phyloP scores from a whole-genome alignment of 2,329 filamentous ascomycete genomes.

The Epichloe scottii region DNA sequence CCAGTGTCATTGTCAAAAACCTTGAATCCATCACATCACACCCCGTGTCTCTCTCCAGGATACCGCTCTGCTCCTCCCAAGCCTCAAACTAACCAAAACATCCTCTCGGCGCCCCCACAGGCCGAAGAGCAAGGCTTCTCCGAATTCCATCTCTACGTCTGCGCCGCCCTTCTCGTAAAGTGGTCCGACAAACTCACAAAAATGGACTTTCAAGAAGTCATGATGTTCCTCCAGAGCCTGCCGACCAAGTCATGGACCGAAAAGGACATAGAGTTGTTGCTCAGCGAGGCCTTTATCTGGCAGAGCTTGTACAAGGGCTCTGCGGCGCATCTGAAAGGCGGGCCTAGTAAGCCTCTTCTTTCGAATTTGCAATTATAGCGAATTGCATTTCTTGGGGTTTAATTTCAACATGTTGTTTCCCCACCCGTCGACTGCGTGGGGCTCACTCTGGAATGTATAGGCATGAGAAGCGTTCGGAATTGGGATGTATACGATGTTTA shows the following conservation, averaged over 20 bases:
- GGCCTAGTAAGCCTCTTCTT: conserved; percentile 22
- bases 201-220: conserved; percentile 97
- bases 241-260: conserved; percentile 93
- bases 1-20: background rate
- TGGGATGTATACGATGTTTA: background rate
- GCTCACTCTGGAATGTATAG: background rate
- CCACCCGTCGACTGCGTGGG: too few species aligned
- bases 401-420: background rate
- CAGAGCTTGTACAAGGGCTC: conserved; percentile 94
- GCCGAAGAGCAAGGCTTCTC: conserved; percentile 98
- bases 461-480: background rate
- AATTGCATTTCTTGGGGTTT: too few species aligned
- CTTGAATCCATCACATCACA: too few species aligned
- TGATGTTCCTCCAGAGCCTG: conserved; percentile 97
- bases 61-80: background rate
- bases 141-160: conserved; percentile 96
- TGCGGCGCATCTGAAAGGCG: conserved; percentile 67
- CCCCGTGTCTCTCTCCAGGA: background rate
- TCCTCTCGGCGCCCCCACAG: conserved; percentile 31
- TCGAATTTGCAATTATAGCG: conserved; percentile 24
- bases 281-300: conserved; percentile 98
- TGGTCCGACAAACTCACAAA: conserved; percentile 91
- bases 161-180: conserved; percentile 93
- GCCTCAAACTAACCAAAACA: background rate
- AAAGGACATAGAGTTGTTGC: conserved; percentile 89